Percentiles rank a stretch among this genome's conserved stretches.
Evolutionary conservation across 139 green algal species (phyloP).

Genomic region (Tetradesmus obliquus): DNA sequence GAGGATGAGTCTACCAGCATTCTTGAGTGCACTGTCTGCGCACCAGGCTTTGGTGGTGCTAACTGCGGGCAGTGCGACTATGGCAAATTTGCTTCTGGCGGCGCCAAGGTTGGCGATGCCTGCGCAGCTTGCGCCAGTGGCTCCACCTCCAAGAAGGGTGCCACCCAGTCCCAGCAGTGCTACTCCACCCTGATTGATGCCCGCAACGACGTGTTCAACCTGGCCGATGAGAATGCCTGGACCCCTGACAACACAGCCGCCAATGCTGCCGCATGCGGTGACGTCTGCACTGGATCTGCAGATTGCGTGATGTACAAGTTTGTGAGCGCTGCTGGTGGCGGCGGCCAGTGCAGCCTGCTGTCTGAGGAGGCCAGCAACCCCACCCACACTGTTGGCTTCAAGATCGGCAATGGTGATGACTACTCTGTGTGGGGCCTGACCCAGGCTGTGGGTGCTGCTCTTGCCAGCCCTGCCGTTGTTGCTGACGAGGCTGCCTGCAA

Average conservation of each 20-base stretch:
- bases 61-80: not conserved
- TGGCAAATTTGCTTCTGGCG: not conserved
- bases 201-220: not conserved
- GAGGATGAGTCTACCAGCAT: not conserved
- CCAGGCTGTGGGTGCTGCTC: not conserved
- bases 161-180: not conserved
- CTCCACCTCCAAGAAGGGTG: not conserved
- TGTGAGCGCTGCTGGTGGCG: not conserved
- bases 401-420: not conserved
- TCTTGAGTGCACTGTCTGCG: slow-evolving; percentile 3
- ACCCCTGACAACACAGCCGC: not conserved
- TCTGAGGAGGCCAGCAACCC: not conserved
- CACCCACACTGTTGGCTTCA: not conserved
- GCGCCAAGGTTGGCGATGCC: not conserved
- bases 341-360: not conserved
- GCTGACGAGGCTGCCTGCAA: too few species aligned
- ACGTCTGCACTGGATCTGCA: not conserved
- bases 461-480: too few species aligned
- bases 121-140: not conserved
- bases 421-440: not conserved
- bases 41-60: not conserved
- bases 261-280: not conserved
- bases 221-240: not conserved
- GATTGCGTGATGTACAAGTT: not conserved
- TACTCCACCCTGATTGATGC: not conserved